Percentiles rank a stretch among this genome's conserved stretches.
These are phyloP conservation scores for Dissophora ornata DNA, from an alignment of 192 early-diverging fungal genomes.

Conservation along the genomic window DNA sequence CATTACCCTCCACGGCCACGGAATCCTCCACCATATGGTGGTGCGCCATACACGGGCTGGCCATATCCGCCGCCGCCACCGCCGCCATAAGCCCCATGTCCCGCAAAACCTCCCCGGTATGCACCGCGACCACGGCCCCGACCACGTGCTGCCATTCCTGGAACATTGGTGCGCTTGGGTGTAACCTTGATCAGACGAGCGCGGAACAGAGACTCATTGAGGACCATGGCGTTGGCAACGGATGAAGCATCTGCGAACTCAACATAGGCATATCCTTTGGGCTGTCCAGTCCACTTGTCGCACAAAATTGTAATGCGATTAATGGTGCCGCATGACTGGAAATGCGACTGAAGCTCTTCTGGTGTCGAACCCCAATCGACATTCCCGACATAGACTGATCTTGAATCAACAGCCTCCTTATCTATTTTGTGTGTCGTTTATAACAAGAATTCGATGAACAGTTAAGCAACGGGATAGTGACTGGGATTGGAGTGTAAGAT, in stretches of 20 bases:
- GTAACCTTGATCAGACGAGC: conserved; percentile 88
- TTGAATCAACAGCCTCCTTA: conserved; percentile 80
- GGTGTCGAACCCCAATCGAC: conserved; percentile 96
- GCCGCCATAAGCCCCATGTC: conserved; percentile 59
- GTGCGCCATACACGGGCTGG: conserved; percentile 39
- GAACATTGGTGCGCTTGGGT: conserved; percentile 95
- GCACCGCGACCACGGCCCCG: conserved; percentile 79
- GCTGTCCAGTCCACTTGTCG: conserved; percentile 93
- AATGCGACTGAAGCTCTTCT: conserved; percentile 94
- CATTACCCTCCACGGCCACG: conserved; percentile 60
- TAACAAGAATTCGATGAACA: too few relatives aligned
- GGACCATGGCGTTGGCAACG: conserved; percentile 83
- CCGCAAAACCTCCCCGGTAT: conserved; percentile 72
- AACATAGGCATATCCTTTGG: conserved; percentile 93
- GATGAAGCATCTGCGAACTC: conserved; percentile 90
- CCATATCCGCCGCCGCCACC: conserved; percentile 29
- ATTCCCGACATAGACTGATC: conserved; percentile 96
- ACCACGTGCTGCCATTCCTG: conserved; percentile 83
- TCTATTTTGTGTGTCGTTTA: too few relatives aligned
- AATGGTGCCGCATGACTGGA: conserved; percentile 95
- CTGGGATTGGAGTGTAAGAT: too few relatives aligned
- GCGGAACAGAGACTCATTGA: conserved; percentile 92
- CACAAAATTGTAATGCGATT: conserved; percentile 97
- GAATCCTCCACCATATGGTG: conserved; percentile 52
- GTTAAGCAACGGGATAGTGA: background rate